Base-by-base conservation (phyloP, 768 basidiomycete species). In the Ramaria sp. region DNA sequence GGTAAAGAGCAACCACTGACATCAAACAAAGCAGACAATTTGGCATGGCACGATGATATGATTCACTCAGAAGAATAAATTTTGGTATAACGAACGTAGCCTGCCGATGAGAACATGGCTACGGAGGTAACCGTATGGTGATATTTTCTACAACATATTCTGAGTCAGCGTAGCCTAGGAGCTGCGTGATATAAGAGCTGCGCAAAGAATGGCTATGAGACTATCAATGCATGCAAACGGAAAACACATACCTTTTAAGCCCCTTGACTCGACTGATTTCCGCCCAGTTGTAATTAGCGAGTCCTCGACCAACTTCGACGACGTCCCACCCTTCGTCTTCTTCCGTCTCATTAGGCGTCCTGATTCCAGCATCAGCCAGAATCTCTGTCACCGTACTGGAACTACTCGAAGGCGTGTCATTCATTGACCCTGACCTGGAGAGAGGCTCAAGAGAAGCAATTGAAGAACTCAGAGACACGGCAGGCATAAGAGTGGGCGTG, bases 121-220 rank as follows among this genome's bases (percentile, higher is more conserved):
- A 77, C 39, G 81, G 78, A 11, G 77, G 74, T 42, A 81, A 67
- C 53, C 85, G 78, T 53, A 95, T 86, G 2, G 89, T 91, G 64
- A 96, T 84, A 65, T 93, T 91, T 66, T 98, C 96, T 6, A 95
- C 94, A 49, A 98, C 93, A 71, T 98, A 89, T 68, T 98, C 96
- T 27, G 91, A 88, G 66, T 99, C 96, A 13, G 88, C 89, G 69
- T 99, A 98, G 2, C 93, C 95, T 49, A 99, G 69, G 6, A 93
- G 64, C 59, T 83, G 80, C 9, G 85, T 73, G 39, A 99, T 82
- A 52, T 88, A 78, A 1, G 90, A 84, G 62, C 95, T 98, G 66
- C 6, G 53, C 60, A 51, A 48, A 0, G 57, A 33, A 30, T 53
- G 22, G 46, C 46, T 17, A 34, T 15, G 41, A 10, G 9, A n/a